Evolutionary conservation across 495 filamentous ascomycete genomes (phyloP).

Genomic region (Tuber aestivum): DNA sequence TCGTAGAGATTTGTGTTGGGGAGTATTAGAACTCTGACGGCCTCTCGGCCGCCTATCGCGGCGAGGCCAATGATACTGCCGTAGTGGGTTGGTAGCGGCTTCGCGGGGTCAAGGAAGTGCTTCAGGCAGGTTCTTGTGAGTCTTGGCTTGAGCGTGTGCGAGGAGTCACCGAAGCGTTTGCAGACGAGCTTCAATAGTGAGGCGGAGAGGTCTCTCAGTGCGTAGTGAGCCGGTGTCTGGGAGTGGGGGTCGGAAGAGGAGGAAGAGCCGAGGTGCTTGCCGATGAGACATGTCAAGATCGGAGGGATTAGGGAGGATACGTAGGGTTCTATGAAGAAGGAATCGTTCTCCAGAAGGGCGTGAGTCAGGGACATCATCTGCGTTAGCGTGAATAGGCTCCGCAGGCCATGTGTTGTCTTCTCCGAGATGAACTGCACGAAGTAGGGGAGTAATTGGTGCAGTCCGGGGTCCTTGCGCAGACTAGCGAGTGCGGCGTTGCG

Average conservation of each 20-base stretch:
- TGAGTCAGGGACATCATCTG: conserved; percentile 85
- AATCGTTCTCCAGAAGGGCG: conserved; percentile 73
- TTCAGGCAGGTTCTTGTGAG: conserved; percentile 89
- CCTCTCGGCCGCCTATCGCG: conserved; percentile 67
- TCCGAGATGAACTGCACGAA: conserved; percentile 91
- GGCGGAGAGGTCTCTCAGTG: conserved; percentile 76
- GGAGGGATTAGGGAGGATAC: conserved; percentile 80
- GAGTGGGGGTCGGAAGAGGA: conserved; percentile 46
- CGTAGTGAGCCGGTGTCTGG: conserved; percentile 58
- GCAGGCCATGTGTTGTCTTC: conserved; percentile 85
- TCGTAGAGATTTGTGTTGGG: conserved; percentile 77
- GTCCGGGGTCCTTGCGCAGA: conserved; percentile 74
- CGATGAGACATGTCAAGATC: conserved; percentile 83
- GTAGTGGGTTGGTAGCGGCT: conserved; percentile 74
- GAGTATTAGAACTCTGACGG: conserved; percentile 70
- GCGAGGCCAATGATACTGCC: conserved; percentile 75
- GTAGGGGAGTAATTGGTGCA: conserved; percentile 92
- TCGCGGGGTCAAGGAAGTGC: conserved; percentile 74
- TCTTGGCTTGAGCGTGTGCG: conserved; percentile 71
- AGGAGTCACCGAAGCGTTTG: conserved; percentile 66
- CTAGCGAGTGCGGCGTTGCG: conserved; percentile 78
- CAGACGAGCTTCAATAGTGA: conserved; percentile 68
- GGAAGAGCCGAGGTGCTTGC: conserved; percentile 66
- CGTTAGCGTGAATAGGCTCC: conserved; percentile 74
- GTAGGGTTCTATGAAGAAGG: conserved; percentile 83